These are phyloP conservation scores for Blumeria hordei DNA, from an alignment of 2,329 filamentous ascomycete species.

Conservation along the genomic window DNA sequence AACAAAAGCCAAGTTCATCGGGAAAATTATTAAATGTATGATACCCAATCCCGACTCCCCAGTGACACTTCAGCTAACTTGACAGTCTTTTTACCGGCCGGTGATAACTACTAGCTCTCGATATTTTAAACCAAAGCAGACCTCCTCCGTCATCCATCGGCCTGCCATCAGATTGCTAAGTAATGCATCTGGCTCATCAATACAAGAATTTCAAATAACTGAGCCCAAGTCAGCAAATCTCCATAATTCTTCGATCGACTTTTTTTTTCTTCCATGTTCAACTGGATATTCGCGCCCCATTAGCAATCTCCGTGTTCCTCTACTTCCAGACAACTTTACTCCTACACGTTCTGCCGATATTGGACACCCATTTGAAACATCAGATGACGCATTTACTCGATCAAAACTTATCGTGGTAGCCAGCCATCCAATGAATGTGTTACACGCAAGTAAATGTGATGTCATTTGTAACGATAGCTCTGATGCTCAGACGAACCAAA, in stretches of 20 bases:
- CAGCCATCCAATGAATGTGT: no score
- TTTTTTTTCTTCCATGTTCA: slow-evolving; percentile 26
- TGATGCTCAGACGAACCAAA: no score
- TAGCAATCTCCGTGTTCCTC: slow-evolving; percentile 27
- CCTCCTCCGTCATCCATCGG: slow-evolving; percentile 6
- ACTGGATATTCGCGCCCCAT: slow-evolving; percentile 12
- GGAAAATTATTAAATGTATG: not conserved
- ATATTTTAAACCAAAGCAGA: not conserved
- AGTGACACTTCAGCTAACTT: not conserved
- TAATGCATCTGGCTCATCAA: slow-evolving; percentile 26
- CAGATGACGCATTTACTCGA: slow-evolving; percentile 14
- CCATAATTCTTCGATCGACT: slow-evolving; percentile 18
- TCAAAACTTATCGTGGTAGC: not conserved
- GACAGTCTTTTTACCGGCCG: not conserved
- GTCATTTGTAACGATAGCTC: no score
- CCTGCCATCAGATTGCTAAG: slow-evolving; percentile 14
- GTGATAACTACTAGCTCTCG: not conserved
- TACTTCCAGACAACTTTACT: slow-evolving; percentile 33
- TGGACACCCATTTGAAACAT: slow-evolving; percentile 21
- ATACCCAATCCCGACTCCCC: not conserved
- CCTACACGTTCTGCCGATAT: slow-evolving; percentile 11
- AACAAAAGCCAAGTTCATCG: not conserved
- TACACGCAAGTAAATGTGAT: no score
- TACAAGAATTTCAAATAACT: slow-evolving; percentile 36
- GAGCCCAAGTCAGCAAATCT: slow-evolving; percentile 17